Conservation (phyloP, 345 rosid species). For the Syzygium jambos region DNA sequence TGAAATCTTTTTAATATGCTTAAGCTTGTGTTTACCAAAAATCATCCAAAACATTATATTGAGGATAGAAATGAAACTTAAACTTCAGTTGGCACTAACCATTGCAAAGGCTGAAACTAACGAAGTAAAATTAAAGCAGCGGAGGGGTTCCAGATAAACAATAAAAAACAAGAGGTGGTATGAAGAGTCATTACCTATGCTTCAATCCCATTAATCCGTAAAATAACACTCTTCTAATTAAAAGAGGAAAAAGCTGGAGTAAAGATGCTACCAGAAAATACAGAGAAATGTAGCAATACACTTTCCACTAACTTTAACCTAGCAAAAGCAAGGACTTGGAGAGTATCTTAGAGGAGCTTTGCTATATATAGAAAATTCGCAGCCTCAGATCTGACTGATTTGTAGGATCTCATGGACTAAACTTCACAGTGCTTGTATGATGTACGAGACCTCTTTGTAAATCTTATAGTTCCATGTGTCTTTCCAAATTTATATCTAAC, state of each 20-base stretch:
- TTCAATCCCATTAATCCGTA: not conserved
- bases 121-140: not conserved
- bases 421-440: not conserved
- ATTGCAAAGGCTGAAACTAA: not conserved
- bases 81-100: not conserved
- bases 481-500: not conserved
- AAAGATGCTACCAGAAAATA: not conserved
- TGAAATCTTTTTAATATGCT: not conserved
- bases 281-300: not conserved
- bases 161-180: not conserved
- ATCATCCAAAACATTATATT: not conserved
- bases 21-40: not conserved
- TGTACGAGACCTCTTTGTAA: not conserved
- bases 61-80: not conserved
- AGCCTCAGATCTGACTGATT: not conserved
- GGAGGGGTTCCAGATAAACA: not conserved
- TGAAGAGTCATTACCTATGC: not conserved
- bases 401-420: not conserved
- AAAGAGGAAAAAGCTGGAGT: not conserved
- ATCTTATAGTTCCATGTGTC: not conserved
- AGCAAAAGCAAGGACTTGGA: not conserved
- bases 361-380: not conserved
- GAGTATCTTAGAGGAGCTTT: not conserved
- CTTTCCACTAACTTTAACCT: not conserved
- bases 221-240: not conserved